Percentiles rank a stretch among this genome's conserved stretches.
phyloP scores from a whole-genome alignment of 495 filamentous ascomycete species.

The Penicillium paradoxum region DNA sequence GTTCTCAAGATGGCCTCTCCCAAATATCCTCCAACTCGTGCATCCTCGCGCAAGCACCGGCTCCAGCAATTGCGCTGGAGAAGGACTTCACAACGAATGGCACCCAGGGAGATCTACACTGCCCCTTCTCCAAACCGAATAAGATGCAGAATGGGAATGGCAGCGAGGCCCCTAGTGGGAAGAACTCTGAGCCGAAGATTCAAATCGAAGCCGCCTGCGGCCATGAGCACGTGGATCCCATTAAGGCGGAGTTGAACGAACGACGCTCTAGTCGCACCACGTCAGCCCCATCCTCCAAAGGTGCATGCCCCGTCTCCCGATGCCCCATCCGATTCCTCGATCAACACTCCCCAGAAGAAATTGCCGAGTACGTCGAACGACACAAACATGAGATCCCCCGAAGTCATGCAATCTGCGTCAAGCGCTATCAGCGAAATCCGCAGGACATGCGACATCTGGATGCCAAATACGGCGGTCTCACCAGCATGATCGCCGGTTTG shows the following conservation, averaged over 20 bases:
- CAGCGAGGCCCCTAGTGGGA: slow-evolving; percentile 24
- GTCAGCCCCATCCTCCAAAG: slow-evolving; percentile 48
- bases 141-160: slow-evolving; percentile 17
- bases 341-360: slow-evolving; percentile 84
- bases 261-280: slow-evolving; percentile 32
- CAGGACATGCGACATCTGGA: slow-evolving; percentile 78
- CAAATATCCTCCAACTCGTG: slow-evolving; percentile 33
- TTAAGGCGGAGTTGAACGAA: slow-evolving; percentile 41
- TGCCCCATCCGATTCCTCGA: slow-evolving; percentile 89
- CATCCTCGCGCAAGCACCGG: slow-evolving; percentile 36
- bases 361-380: slow-evolving; percentile 81
- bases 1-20: slow-evolving; percentile 23
- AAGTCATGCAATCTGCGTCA: slow-evolving; percentile 85
- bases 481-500: slow-evolving; percentile 84
- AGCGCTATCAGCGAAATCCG: slow-evolving; percentile 77
- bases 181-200: slow-evolving; percentile 24
- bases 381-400: slow-evolving; percentile 91
- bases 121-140: slow-evolving; percentile 42
- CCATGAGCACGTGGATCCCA: slow-evolving; percentile 39
- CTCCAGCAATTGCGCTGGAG: slow-evolving; percentile 31
- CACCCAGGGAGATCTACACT: slow-evolving; percentile 39
- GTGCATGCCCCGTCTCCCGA: slow-evolving; percentile 74
- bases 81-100: slow-evolving; percentile 45
- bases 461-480: slow-evolving; percentile 84
- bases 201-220: slow-evolving; percentile 32